These are phyloP conservation scores for Sanghuangporus weigelae DNA, from an alignment of 1,284 basidiomycete genomes.

Conservation along the genomic window DNA sequence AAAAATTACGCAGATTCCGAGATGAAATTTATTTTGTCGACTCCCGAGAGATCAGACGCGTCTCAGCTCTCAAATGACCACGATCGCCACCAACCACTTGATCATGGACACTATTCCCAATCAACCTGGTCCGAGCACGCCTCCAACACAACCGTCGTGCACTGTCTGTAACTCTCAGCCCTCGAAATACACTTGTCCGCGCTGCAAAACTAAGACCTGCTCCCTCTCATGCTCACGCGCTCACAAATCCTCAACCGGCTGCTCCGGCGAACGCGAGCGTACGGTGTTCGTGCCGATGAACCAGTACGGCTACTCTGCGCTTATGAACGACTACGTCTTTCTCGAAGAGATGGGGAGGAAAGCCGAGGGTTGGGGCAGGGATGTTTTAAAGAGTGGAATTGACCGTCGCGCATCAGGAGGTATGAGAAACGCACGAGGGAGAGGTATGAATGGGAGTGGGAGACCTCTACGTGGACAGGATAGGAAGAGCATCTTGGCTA, in stretches of 20 bases:
- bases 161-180: constrained; percentile 39
- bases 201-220: constrained; percentile 67
- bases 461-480: constrained; percentile 26
- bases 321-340: constrained; percentile 83
- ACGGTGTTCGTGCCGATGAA: constrained; percentile 75
- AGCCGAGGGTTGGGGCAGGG: constrained; percentile 64
- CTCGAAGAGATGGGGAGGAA: constrained; percentile 76
- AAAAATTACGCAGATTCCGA: not conserved
- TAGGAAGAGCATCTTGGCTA: constrained; percentile 58
- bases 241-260: constrained; percentile 65
- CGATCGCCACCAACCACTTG: not conserved
- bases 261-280: constrained; percentile 71
- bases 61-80: not conserved
- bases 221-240: constrained; percentile 65
- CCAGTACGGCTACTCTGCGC: constrained; percentile 70
- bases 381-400: constrained; percentile 53
- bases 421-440: constrained; percentile 15
- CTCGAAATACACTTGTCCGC: constrained; percentile 78
- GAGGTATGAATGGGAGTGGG: constrained; percentile 20
- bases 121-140: constrained; percentile 4
- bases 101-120: not conserved
- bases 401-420: constrained; percentile 21
- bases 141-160: constrained; percentile 31
- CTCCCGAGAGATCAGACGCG: not conserved
- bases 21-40: not conserved